These are phyloP conservation scores for Ceratocystis ficicola DNA, from an alignment of 2,329 filamentous ascomycete genomes.

Conservation along the genomic window DNA sequence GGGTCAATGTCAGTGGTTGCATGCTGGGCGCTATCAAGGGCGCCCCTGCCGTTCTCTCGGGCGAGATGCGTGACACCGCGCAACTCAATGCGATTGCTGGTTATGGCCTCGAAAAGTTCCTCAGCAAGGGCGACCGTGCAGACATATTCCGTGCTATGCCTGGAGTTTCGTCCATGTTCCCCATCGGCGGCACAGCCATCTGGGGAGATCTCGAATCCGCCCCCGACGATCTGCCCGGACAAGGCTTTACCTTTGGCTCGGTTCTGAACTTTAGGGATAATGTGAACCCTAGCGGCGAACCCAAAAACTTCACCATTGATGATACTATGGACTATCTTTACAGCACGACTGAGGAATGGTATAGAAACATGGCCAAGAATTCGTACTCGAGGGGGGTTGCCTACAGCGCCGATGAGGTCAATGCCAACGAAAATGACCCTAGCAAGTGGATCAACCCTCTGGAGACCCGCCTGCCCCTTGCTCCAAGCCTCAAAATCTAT, in stretches of 20 bases:
- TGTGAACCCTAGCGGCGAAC: slow-evolving; percentile 50
- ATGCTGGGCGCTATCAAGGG: slow-evolving; percentile 94
- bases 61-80: slow-evolving; percentile 96
- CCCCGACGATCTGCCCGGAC: slow-evolving; percentile 69
- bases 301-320: slow-evolving; percentile 67
- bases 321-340: slow-evolving; percentile 69
- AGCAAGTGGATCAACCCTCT: slow-evolving; percentile 92
- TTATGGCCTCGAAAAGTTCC: slow-evolving; percentile 90
- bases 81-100: slow-evolving; percentile 94
- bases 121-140: slow-evolving; percentile 77
- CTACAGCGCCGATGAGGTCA: slow-evolving; percentile 64
- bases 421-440: slow-evolving; percentile 63
- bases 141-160: slow-evolving; percentile 97
- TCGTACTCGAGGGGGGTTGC: slow-evolving; percentile 87
- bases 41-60: slow-evolving; percentile 77
- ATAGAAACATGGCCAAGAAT: slow-evolving; percentile 54
- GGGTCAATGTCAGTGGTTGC: slow-evolving; percentile 97
- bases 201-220: slow-evolving; percentile 86
- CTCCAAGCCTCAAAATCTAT: slow-evolving; percentile 84
- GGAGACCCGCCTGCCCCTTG: slow-evolving; percentile 73
- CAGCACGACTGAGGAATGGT: slow-evolving; percentile 74
- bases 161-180: slow-evolving; percentile 90
- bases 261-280: slow-evolving; percentile 70
- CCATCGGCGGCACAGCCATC: slow-evolving; percentile 83
- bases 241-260: slow-evolving; percentile 62